These are phyloP conservation scores for Chondrostereum purpureum DNA, from an alignment of 1,284 basidiomycete genomes.

Conservation along the genomic window DNA sequence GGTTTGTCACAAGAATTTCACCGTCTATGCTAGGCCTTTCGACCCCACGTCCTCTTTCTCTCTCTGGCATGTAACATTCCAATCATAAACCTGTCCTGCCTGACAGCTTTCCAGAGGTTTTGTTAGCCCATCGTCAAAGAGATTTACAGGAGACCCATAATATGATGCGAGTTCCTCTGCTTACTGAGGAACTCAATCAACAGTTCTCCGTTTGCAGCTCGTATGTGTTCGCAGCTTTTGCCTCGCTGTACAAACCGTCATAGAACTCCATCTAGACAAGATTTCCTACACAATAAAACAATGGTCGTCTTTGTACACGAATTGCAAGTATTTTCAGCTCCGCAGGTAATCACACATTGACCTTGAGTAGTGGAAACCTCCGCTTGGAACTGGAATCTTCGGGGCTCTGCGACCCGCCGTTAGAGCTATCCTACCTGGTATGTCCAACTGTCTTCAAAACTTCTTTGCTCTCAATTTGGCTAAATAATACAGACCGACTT, in stretches of 20 bases:
- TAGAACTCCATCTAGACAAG: constrained; percentile 34
- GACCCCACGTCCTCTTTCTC: no score
- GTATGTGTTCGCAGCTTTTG: constrained; percentile 73
- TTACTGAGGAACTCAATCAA: constrained; percentile 56
- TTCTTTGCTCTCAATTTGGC: constrained; percentile 81
- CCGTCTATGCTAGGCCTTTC: no score
- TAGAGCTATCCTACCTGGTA: constrained; percentile 82
- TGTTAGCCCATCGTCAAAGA: constrained; percentile 80
- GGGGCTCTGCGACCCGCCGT: constrained; percentile 63
- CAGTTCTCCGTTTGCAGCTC: constrained; percentile 74
- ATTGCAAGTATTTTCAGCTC: constrained; percentile 52
- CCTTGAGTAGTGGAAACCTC: constrained; percentile 68
- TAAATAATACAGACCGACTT: constrained; percentile 85
- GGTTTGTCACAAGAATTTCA: no score
- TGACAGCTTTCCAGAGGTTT: constrained; percentile 54
- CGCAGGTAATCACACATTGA: background rate
- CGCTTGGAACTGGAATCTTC: constrained; percentile 73
- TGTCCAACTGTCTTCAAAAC: constrained; percentile 44
- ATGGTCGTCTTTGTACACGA: constrained; percentile 86
- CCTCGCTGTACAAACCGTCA: constrained; percentile 10
- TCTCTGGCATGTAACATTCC: no score
- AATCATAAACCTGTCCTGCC: no score
- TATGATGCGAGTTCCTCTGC: constrained; percentile 78
- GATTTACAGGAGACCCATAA: constrained; percentile 67
- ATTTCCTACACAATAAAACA: constrained; percentile 63